phyloP scores from a whole-genome alignment of 164 flowering plant genomes.

The Magnolia changhungtana region DNA sequence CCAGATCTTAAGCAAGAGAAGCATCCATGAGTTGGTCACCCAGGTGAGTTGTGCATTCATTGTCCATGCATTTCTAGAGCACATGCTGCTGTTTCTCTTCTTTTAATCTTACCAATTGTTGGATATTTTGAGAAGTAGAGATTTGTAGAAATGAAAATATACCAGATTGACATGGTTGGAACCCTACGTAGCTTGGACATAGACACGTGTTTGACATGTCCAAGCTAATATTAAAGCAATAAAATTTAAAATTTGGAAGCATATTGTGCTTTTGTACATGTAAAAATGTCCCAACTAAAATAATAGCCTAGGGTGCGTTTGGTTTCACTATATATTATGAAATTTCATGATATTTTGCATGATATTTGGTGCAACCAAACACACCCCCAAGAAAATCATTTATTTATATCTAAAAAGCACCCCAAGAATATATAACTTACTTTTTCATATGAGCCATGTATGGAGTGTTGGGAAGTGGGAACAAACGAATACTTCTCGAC shows the following conservation, averaged over 20 bases:
- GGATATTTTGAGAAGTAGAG: neutral
- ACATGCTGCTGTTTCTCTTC: neutral
- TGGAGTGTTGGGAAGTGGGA: too few species aligned
- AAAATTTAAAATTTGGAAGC: neutral
- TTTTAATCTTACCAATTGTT: neutral
- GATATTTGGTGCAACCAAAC: too few species aligned
- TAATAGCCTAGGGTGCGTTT: too few species aligned
- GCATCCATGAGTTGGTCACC: conserved; percentile 71
- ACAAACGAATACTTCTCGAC: too few species aligned
- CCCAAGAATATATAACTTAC: too few species aligned
- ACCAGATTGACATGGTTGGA: neutral
- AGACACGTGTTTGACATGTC: neutral
- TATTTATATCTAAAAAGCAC: too few species aligned
- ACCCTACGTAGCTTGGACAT: neutral
- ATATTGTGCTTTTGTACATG: neutral
- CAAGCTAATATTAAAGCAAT: too few species aligned
- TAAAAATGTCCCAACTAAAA: too few species aligned
- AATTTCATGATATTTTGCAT: too few species aligned
- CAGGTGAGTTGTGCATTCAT: conserved; percentile 45
- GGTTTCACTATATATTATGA: too few species aligned
- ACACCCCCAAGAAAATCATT: too few species aligned
- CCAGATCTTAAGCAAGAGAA: conserved; percentile 77
- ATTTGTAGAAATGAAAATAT: neutral
- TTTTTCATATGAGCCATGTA: too few species aligned
- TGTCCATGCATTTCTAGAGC: neutral